Percentiles rank a stretch among this genome's conserved stretches.
Conservation (phyloP, 371 early-diverging fungal species). For the Zychaea mexicana region DNA sequence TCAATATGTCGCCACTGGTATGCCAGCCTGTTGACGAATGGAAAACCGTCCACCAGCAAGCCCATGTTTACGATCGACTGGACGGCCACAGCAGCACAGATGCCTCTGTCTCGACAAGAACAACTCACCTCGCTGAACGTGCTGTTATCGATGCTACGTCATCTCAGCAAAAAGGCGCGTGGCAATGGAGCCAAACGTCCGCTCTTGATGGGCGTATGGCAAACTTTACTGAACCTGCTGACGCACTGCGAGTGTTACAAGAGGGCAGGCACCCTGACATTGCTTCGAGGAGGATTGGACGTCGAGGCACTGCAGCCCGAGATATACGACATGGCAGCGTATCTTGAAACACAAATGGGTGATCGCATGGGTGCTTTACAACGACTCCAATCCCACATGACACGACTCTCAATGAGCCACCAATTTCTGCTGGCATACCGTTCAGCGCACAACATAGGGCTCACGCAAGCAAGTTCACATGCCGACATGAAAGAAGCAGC, state of each 20-base stretch:
- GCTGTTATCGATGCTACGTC: constrained; percentile 34
- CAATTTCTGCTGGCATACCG: constrained; percentile 19
- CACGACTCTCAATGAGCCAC: neutral
- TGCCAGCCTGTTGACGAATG: constrained; percentile 20
- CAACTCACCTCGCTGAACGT: constrained; percentile 30
- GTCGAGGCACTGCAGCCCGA: constrained; percentile 24
- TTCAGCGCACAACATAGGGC: constrained; percentile 14
- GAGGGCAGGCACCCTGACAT: constrained; percentile 23
- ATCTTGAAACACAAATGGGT: constrained; percentile 19
- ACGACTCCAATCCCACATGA: neutral
- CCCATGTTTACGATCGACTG: constrained; percentile 34
- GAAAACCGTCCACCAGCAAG: constrained; percentile 15
- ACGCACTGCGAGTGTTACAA: constrained; percentile 29
- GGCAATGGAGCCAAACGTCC: constrained; percentile 28
- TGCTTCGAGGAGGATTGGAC: constrained; percentile 18
- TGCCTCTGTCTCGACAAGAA: constrained; percentile 24
- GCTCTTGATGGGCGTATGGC: constrained; percentile 29
- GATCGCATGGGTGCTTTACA: constrained; percentile 7
- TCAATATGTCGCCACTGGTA: constrained; percentile 29
- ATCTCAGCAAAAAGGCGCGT: constrained; percentile 27
- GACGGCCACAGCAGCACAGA: constrained; percentile 10
- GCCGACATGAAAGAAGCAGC: constrained; percentile 19
- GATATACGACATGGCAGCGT: constrained; percentile 20
- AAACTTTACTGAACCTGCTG: constrained; percentile 31
- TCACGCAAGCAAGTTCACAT: constrained; percentile 7